Evolutionary conservation across 2,329 filamentous ascomycete genomes (phyloP), one percentile per base, ranked within the genome.

Genomic region (Laburnicola sp.): DNA sequence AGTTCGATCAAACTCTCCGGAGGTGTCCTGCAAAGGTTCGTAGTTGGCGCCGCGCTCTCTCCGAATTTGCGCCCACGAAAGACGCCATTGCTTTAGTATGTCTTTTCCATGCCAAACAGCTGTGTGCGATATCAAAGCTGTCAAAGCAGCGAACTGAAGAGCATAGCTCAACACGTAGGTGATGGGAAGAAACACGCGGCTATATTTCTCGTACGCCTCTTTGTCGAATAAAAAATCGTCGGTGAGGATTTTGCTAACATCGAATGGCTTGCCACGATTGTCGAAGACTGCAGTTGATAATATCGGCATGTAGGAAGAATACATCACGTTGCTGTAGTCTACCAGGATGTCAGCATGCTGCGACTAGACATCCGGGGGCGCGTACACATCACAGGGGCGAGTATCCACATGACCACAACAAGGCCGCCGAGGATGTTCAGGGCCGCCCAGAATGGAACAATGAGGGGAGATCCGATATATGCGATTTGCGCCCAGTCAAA

Each of bases 401-500:
- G 74, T 48, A 93, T 82, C 89, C 89, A 94, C 86, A 94, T 93
- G 45, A 94, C 87, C 41, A 91, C 75, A 2, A 91, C 84, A 43
- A 94, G 78, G 4, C 89, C 90, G 51, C 86, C 88, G 26, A 94
- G 83, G 32, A 94, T 89, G 64, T 94, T 94, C 74, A 92, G 84
- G 6, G 89, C 87, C 35, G 89, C 87, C 89, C 90, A 91, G 71
- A 93, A 94, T 0, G 90, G 90, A 0, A 90, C 91, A 11, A 94
- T 80, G 5, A 95, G 77, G 0, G 88, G 91, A 3, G 89, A 94
- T 11, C 91, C 91, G 61, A 95, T 94, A 65, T 93, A 84, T 0
- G 91, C 90, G 56, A 96, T 86, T 67, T 96, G 91, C 0, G 89
- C 88, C 91, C 91, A 96, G 75, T 96, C 91, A 65, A 96, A 95